A percentile compares a stretch with the other conserved stretches of the same genome.
Evolutionary conservation across 768 basidiomycete species (phyloP).

Genomic region (Suillus variegatus): DNA sequence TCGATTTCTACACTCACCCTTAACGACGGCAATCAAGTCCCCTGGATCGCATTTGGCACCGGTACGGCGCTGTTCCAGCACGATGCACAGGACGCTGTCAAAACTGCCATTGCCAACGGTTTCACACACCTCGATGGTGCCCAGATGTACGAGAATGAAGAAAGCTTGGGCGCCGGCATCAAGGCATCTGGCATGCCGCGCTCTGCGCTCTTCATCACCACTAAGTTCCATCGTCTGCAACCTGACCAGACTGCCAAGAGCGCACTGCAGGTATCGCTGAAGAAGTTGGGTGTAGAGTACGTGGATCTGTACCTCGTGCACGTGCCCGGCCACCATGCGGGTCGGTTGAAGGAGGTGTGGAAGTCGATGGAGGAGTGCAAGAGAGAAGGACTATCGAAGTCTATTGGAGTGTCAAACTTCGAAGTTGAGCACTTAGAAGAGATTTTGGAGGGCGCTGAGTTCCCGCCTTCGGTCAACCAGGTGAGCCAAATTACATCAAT

Average conservation of each 20-base stretch:
- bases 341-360: constrained; percentile 38
- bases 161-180: constrained; percentile 35
- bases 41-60: constrained; percentile 38
- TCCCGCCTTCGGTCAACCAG: constrained; percentile 50
- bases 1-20: constrained; percentile 30
- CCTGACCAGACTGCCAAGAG: constrained; percentile 23
- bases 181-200: constrained; percentile 35
- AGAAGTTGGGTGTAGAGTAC: constrained; percentile 35
- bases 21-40: constrained; percentile 39
- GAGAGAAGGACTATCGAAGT: constrained; percentile 38
- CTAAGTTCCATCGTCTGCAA: constrained; percentile 35
- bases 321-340: constrained; percentile 25
- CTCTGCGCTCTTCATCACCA: constrained; percentile 44
- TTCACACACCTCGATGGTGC: constrained; percentile 19
- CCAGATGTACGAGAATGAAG: constrained; percentile 22
- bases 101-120: constrained; percentile 34
- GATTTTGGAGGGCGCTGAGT: constrained; percentile 38
- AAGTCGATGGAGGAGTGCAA: constrained; percentile 38
- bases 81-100: constrained; percentile 23
- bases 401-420: constrained; percentile 51
- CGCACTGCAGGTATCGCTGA: constrained; percentile 39
- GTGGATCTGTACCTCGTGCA: constrained; percentile 39
- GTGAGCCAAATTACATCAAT: constrained; percentile 20
- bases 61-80: constrained; percentile 30
- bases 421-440: constrained; percentile 37